These are phyloP conservation scores for Suillus bovinus DNA, from an alignment of 768 basidiomycete genomes.

Conservation along the genomic window DNA sequence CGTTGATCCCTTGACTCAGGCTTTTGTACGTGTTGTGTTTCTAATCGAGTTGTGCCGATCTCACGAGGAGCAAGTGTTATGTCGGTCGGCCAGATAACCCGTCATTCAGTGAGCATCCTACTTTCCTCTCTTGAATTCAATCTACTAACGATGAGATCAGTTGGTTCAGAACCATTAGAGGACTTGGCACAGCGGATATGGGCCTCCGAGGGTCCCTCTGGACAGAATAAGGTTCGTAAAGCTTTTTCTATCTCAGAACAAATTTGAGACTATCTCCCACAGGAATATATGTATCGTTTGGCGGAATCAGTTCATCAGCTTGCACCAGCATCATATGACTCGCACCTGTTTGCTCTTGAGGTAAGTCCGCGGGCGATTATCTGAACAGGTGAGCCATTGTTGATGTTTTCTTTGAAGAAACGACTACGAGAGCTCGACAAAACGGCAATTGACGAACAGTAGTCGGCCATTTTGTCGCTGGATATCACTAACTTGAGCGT, in stretches of 20 bases:
- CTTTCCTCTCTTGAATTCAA: not conserved
- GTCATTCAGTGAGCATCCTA: conserved; percentile 66
- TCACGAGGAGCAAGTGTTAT: conserved; percentile 57
- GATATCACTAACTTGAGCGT: too few relatives aligned
- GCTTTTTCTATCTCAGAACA: not conserved
- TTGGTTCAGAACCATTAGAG: conserved; percentile 81
- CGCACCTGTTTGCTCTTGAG: conserved; percentile 77
- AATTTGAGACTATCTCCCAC: not conserved
- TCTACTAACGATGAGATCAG: conserved; percentile 37
- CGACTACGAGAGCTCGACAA: not conserved
- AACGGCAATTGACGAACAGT: not conserved
- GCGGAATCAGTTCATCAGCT: conserved; percentile 72
- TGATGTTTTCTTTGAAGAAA: not conserved
- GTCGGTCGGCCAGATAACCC: conserved; percentile 87
- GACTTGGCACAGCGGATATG: conserved; percentile 69
- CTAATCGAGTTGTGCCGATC: not conserved
- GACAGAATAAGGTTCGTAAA: conserved; percentile 71
- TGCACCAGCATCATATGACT: conserved; percentile 72
- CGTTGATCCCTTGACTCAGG: conserved; percentile 35
- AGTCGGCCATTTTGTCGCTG: not conserved
- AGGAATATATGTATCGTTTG: conserved; percentile 89
- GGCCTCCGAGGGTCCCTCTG: conserved; percentile 81
- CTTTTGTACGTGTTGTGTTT: conserved; percentile 44
- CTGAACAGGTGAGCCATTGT: not conserved
- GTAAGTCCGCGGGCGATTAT: conserved; percentile 34